Percentiles rank a stretch among this genome's conserved stretches.
Conservation (phyloP, 768 basidiomycete species). For the Infundibulicybe gibba region DNA sequence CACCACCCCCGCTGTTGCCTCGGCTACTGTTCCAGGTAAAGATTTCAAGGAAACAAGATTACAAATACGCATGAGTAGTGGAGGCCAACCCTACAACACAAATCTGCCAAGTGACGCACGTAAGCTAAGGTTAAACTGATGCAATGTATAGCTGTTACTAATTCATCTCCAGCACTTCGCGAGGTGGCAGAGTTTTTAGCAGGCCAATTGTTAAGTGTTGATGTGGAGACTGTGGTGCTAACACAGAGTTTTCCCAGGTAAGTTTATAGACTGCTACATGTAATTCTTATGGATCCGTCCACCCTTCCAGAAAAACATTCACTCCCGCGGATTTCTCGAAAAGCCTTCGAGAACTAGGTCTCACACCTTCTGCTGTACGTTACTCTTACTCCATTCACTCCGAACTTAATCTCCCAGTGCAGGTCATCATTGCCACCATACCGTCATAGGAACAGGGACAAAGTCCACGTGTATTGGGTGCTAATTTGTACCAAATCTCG, state of each 20-base stretch:
- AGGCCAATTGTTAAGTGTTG: constrained; percentile 61
- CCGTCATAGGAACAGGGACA: constrained; percentile 17
- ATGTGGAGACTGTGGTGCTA: constrained; percentile 76
- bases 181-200: constrained; percentile 90
- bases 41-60: constrained; percentile 87
- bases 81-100: constrained; percentile 77
- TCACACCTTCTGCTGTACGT: constrained; percentile 88
- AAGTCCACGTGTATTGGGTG: constrained; percentile 1
- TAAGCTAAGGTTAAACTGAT: constrained; percentile 30
- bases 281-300: constrained; percentile 2
- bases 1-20: constrained; percentile 26
- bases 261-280: constrained; percentile 10
- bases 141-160: not conserved
- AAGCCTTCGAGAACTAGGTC: constrained; percentile 76
- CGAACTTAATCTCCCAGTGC: constrained; percentile 1
- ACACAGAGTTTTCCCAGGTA: constrained; percentile 86
- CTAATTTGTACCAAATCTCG: not conserved
- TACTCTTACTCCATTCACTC: not conserved
- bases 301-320: constrained; percentile 72
- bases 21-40: constrained; percentile 49
- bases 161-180: constrained; percentile 52
- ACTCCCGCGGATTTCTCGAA: constrained; percentile 69
- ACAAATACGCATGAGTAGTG: constrained; percentile 83
- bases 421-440: constrained; percentile 56
- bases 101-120: constrained; percentile 78